Evolutionary conservation across 2,329 filamentous ascomycete genomes (phyloP).

Genomic region (Fusarium multiceps): DNA sequence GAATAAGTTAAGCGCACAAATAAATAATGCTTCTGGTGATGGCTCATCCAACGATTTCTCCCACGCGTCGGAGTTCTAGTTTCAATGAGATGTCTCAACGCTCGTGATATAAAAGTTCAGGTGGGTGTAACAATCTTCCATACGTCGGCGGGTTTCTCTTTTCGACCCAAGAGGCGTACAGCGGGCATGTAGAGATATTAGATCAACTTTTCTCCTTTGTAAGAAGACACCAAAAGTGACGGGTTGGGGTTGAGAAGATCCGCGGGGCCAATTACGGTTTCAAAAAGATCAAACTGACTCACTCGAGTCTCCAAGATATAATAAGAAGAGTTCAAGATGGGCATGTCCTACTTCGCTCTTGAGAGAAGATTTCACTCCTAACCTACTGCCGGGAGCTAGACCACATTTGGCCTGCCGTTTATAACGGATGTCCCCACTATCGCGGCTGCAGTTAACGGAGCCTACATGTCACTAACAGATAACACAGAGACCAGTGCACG

Average conservation of each 20-base stretch:
- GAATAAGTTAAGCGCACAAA: not conserved
- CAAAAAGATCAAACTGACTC: not conserved
- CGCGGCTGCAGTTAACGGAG: not conserved
- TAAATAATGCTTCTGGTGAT: not conserved
- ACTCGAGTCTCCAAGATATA: not conserved
- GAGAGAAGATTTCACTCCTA: conserved; percentile 36
- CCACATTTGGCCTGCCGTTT: conserved; percentile 13
- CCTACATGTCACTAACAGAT: not conserved
- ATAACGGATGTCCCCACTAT: not conserved
- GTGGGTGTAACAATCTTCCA: not conserved
- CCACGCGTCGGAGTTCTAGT: not conserved
- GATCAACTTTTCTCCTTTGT: not conserved
- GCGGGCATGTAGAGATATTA: not conserved
- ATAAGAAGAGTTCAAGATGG: conserved; percentile 13
- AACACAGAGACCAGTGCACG: not conserved
- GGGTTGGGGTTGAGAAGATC: not conserved
- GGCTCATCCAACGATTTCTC: not conserved
- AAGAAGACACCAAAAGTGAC: not conserved
- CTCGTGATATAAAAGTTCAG: too few species aligned
- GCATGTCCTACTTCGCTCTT: conserved; percentile 28
- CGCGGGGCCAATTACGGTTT: not conserved
- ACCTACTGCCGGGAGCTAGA: conserved; percentile 14
- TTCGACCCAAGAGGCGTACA: not conserved
- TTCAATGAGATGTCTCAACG: not conserved
- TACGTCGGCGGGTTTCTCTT: not conserved